Evolutionary conservation across 345 rosid species (phyloP).

Genomic region (Abelmoschus esculentus): DNA sequence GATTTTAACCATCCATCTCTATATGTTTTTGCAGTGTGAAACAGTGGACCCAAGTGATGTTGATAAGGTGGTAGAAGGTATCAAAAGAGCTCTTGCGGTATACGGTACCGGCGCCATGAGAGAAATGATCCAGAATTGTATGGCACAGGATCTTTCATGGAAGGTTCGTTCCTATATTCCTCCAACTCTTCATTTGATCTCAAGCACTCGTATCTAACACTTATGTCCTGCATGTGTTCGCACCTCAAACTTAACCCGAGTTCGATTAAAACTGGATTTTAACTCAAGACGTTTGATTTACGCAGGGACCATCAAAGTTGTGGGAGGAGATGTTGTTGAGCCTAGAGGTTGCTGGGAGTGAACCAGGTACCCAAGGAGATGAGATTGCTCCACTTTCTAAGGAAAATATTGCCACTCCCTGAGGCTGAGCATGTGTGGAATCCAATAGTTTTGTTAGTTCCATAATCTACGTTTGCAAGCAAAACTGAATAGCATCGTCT

Average conservation of each 20-base stretch:
- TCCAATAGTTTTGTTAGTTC: neutral
- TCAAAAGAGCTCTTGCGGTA: conserved; percentile 47
- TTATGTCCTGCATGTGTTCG: neutral
- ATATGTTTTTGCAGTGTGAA: conserved; percentile 51
- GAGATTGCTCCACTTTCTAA: conserved; percentile 81
- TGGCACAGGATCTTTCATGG: conserved; percentile 93
- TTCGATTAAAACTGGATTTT: neutral
- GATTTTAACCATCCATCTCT: neutral
- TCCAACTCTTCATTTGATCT: neutral
- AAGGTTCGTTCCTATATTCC: conserved; percentile 47
- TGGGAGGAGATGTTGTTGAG: conserved; percentile 71
- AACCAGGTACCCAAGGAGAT: conserved; percentile 62
- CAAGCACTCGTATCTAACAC: neutral
- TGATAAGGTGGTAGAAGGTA: conserved; percentile 43
- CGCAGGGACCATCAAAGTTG: conserved; percentile 69
- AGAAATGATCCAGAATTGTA: conserved; percentile 84
- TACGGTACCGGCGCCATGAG: conserved; percentile 48
- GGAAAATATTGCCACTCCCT: conserved; percentile 79
- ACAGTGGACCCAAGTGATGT: conserved; percentile 78
- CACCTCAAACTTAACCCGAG: neutral
- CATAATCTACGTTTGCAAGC: neutral
- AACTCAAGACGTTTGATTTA: neutral
- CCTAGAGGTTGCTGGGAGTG: conserved; percentile 47
- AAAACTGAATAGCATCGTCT: neutral
- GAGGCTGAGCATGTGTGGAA: conserved; percentile 32